A percentile compares a stretch with the other conserved stretches of the same genome.
Evolutionary conservation across 2,329 filamentous ascomycete genomes (phyloP).

Genomic region (Tolypocladium album): DNA sequence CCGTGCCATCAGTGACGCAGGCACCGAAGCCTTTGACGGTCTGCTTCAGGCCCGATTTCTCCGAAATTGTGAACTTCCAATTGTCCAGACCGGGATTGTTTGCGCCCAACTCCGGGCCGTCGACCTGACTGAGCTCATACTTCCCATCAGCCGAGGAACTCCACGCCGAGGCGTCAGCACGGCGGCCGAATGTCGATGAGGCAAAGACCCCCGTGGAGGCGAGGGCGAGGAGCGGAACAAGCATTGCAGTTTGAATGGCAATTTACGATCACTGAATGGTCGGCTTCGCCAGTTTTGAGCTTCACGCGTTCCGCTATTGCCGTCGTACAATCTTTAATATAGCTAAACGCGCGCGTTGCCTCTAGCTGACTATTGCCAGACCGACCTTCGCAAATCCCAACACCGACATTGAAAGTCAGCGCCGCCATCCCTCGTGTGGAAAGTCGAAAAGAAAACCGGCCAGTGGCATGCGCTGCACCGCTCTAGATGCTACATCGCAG

Average conservation of each 20-base stretch:
- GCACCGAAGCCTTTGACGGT: constrained; percentile 29
- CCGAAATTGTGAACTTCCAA: constrained; percentile 27
- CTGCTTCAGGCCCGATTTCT: constrained; percentile 24
- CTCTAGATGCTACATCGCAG: neutral
- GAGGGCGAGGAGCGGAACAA: neutral
- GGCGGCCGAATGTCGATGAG: neutral
- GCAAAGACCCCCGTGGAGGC: neutral
- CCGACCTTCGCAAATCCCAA: neutral
- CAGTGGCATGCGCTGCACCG: neutral
- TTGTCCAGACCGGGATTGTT: constrained; percentile 20
- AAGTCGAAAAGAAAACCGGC: neutral
- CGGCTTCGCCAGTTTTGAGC: neutral
- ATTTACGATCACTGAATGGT: neutral
- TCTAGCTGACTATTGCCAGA: no score
- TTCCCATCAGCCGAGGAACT: constrained; percentile 23
- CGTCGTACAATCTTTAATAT: neutral
- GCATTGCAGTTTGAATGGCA: neutral
- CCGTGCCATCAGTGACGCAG: constrained; percentile 29
- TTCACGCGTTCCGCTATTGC: neutral
- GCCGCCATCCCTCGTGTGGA: neutral
- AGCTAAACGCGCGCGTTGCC: neutral
- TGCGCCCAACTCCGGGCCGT: constrained; percentile 21
- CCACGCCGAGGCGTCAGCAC: constrained; percentile 7
- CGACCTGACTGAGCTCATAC: constrained; percentile 22
- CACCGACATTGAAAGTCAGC: neutral